Percentiles rank a stretch among this genome's conserved stretches.
These are phyloP conservation scores for Gomphus bonarii DNA, from an alignment of 1,284 basidiomycete genomes.

Conservation along the genomic window DNA sequence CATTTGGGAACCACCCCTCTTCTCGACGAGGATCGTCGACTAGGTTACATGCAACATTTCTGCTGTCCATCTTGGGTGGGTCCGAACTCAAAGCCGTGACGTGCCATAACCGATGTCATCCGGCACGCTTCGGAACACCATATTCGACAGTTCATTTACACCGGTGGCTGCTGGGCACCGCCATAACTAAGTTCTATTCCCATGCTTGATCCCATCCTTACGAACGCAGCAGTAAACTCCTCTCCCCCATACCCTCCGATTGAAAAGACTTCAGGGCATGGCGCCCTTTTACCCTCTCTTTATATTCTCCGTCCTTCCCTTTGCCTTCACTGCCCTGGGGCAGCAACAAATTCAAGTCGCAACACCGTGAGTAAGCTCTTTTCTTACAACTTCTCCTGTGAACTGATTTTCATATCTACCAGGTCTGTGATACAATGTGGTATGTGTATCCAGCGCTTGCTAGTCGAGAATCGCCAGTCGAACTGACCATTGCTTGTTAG, in stretches of 20 bases:
- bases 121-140: background rate
- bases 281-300: background rate
- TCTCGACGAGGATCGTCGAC: no score
- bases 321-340: conserved; percentile 3
- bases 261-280: background rate
- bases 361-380: background rate
- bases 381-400: background rate
- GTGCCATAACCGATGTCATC: background rate
- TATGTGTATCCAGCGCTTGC: background rate
- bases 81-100: background rate
- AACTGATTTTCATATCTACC: background rate
- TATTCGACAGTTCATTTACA: background rate
- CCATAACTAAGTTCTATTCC: background rate
- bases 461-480: background rate
- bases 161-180: background rate
- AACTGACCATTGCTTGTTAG: background rate
- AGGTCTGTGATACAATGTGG: background rate
- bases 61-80: background rate
- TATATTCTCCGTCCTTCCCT: background rate
- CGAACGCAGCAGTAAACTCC: background rate
- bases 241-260: background rate
- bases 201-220: background rate
- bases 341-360: conserved; percentile 6
- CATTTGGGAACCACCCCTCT: no score
- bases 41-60: no score